phyloP scores from a whole-genome alignment of 148 eudicot genomes.

The Linanthus parryae region DNA sequence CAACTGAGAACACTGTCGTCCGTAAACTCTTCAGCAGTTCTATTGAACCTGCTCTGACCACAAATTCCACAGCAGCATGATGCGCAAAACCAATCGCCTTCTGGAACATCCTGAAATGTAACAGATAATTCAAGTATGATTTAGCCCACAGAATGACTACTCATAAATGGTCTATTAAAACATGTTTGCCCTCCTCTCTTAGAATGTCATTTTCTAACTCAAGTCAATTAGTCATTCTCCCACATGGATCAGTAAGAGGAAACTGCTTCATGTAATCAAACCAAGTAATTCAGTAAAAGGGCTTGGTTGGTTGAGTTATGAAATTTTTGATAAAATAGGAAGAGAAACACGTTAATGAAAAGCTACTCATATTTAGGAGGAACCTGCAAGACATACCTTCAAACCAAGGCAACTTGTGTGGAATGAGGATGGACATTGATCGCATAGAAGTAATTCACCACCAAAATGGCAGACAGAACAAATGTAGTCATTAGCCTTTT shows the following conservation, averaged over 20 bases:
- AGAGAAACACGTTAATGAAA: not conserved
- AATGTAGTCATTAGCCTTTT: constrained; percentile 51
- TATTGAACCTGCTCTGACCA: constrained; percentile 31
- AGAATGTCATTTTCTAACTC: not conserved
- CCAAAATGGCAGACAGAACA: constrained; percentile 85
- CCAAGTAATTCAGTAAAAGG: not conserved
- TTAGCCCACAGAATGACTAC: not conserved
- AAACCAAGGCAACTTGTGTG: constrained; percentile 71
- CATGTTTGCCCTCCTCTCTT: not conserved
- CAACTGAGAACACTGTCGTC: constrained; percentile 42
- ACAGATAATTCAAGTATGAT: too few species aligned
- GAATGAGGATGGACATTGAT: constrained; percentile 85
- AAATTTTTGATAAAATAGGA: not conserved
- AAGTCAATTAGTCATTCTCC: not conserved
- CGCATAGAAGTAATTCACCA: constrained; percentile 74
- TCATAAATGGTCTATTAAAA: not conserved
- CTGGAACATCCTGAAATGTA: constrained; percentile 57
- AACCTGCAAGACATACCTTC: constrained; percentile 35
- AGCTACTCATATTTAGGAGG: not conserved
- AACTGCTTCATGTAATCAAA: not conserved
- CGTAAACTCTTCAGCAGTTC: constrained; percentile 13
- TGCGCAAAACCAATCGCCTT: constrained; percentile 95
- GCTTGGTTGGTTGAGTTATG: not conserved
- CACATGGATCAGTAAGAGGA: not conserved
- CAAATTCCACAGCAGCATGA: constrained; percentile 87